Evolutionary conservation across 805 yeast genomes (phyloP), one percentile per base, ranked within the genome.

Genomic region (Hanseniaspora vineae): DNA sequence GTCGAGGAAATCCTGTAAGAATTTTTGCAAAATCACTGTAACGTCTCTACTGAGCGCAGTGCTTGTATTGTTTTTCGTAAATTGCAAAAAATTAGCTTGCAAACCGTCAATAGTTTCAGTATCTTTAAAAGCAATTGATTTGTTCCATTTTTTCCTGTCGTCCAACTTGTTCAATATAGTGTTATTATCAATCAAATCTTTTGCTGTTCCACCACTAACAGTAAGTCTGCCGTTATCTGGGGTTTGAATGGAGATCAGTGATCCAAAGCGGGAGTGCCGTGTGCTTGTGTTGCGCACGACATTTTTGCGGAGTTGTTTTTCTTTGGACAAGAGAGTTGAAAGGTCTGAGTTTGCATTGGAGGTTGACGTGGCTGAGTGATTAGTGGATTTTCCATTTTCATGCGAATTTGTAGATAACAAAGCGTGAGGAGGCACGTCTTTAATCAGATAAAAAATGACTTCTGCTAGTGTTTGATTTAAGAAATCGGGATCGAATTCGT

Each of bases 251-350:
- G 95, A 80, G 11, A 88, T 63, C 52, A 89, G 67, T 0, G 97
- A 80, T 0, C 98, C 98, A 67, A 90, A 90, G 46, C 95, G 72
- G 2, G 92, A 89, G 59, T 90, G 98, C 44, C 98, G 73, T 1
- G 86, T 72, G 1, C 84, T 74, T 1, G 79, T 68, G 46, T 70
- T 65, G 60, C 72, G 74, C 31, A 69, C 67, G 44, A 78, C 71
- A 33, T 62, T 58, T 39, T 66, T 68, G 49, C 75, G 77, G 50
- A 81, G 59, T 32, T 71, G 70, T 18, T 72, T 69, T 57, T 90
- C 97, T 47, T 72, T 72, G 2, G 68, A 66, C n/a, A 87, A 66
- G 8, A 85, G 59, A 18, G 71, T 75, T 42, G 70, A 62, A 18
- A 81, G 61, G 9, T 42, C 12, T 8, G 31, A 44, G 20, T 23